Percentiles rank a stretch among this genome's conserved stretches.
Evolutionary conservation across 345 rosid genomes (phyloP).

Genomic region (Carallia brachiata): DNA sequence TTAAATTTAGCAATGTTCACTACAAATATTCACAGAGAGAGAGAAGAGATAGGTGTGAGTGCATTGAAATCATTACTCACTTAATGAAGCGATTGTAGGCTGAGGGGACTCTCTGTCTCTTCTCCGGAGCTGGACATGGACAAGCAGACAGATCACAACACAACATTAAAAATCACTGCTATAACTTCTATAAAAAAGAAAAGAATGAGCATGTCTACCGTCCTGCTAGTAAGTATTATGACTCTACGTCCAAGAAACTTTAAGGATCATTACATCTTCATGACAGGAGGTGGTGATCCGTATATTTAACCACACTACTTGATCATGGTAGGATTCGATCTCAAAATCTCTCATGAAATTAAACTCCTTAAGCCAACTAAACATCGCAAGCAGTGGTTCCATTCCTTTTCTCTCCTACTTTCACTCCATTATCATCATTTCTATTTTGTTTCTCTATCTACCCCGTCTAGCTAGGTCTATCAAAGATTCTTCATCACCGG

Average conservation of each 20-base stretch:
- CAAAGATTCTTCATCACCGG: not conserved
- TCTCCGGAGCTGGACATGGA: slow-evolving; percentile 87
- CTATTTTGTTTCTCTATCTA: slow-evolving; percentile 26
- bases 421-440: slow-evolving; percentile 3
- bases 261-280: too few relatives aligned
- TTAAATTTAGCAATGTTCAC: slow-evolving; percentile 11
- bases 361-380: too few relatives aligned
- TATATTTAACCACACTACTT: too few relatives aligned
- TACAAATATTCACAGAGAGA: not conserved
- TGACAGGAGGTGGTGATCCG: too few relatives aligned
- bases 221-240: too few relatives aligned
- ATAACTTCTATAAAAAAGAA: not conserved
- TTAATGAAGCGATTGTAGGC: slow-evolving; percentile 99
- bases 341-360: too few relatives aligned
- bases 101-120: slow-evolving; percentile 99
- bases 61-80: slow-evolving; percentile 44
- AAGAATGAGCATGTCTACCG: too few relatives aligned
- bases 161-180: slow-evolving; percentile 20
- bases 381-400: too few relatives aligned
- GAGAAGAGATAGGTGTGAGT: not conserved
- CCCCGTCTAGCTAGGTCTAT: not conserved
- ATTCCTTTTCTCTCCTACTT: slow-evolving; percentile 6
- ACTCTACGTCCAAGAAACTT: too few relatives aligned
- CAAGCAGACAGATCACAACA: slow-evolving; percentile 35
- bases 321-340: too few relatives aligned